A percentile compares a stretch with the other conserved stretches of the same genome.
Evolutionary conservation across 2,329 filamentous ascomycete species (phyloP).

Genomic region (Bipolaris zeicola): DNA sequence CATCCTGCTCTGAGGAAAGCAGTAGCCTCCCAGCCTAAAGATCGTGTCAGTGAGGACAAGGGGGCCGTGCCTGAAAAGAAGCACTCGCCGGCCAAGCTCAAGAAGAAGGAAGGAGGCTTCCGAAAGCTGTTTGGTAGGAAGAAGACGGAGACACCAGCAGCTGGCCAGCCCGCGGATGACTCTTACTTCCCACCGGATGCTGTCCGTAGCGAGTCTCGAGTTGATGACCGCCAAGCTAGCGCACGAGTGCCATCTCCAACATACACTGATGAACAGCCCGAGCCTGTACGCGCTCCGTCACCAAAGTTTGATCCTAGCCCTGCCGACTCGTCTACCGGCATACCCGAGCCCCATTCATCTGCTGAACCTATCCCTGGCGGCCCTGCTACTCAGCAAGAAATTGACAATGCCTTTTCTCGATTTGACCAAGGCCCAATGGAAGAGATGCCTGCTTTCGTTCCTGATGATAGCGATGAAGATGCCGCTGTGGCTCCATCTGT

Average conservation of each 20-base stretch:
- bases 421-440: slow-evolving; percentile 90
- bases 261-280: slow-evolving; percentile 26
- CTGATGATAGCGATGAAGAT: slow-evolving; percentile 51
- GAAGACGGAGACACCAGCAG: slow-evolving; percentile 33
- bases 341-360: slow-evolving; percentile 45
- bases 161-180: slow-evolving; percentile 26
- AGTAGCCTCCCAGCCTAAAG: slow-evolving; percentile 18
- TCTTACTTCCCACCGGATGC: slow-evolving; percentile 27
- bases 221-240: slow-evolving; percentile 30
- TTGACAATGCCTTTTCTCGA: slow-evolving; percentile 65
- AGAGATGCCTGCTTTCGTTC: slow-evolving; percentile 84
- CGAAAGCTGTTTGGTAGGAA: slow-evolving; percentile 50
- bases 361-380: slow-evolving; percentile 63
- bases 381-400: slow-evolving; percentile 64
- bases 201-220: slow-evolving; percentile 32
- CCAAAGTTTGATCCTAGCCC: slow-evolving; percentile 36
- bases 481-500: slow-evolving; percentile 27
- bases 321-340: slow-evolving; percentile 27
- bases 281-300: slow-evolving; percentile 28
- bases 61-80: slow-evolving; percentile 31
- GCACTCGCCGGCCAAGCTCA: slow-evolving; percentile 43
- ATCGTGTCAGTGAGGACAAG: slow-evolving; percentile 30
- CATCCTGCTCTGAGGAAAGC: slow-evolving; percentile 52
- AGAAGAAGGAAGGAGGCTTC: slow-evolving; percentile 48
- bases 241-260: slow-evolving; percentile 35